phyloP scores from a whole-genome alignment of 129 eudicot species.

The Scalesia atractyloides region DNA sequence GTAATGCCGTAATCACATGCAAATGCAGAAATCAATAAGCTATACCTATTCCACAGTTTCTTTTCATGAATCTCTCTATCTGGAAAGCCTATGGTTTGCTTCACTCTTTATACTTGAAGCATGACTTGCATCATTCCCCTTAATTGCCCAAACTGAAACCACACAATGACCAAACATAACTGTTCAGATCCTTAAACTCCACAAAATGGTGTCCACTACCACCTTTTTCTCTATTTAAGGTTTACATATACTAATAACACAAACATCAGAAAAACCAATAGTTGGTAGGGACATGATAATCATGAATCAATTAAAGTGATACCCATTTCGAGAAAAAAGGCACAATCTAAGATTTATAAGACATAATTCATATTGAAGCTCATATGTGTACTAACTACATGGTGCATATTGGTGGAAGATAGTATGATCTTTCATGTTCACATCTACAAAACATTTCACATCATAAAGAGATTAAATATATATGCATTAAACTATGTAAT shows the following conservation, averaged over 20 bases:
- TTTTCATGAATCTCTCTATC: constrained; percentile 31
- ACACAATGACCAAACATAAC: constrained; percentile 30
- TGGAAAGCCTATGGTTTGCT: constrained; percentile 23
- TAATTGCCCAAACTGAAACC: constrained; percentile 33
- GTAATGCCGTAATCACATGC: constrained; percentile 7
- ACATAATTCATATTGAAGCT: neutral
- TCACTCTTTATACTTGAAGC: constrained; percentile 35
- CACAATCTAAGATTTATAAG: constrained; percentile 7
- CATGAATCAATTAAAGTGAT: constrained; percentile 19
- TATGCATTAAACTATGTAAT: neutral
- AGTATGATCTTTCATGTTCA: constrained; percentile 18
- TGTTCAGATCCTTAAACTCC: constrained; percentile 26
- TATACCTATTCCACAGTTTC: constrained; percentile 33
- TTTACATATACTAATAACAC: constrained; percentile 24
- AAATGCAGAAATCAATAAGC: constrained; percentile 11
- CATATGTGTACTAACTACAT: constrained; percentile 1
- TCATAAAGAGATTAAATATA: neutral
- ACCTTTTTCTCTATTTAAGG: constrained; percentile 12
- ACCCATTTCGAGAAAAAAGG: constrained; percentile 12
- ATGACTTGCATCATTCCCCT: constrained; percentile 30
- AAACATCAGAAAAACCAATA: neutral
- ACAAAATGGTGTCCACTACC: constrained; percentile 11
- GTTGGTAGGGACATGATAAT: neutral
- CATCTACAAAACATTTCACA: constrained; percentile 11
- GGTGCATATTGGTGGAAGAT: constrained; percentile 13